Evolutionary conservation across 139 green algal genomes (phyloP), one percentile per base, ranked within the genome.

Genomic region (Micractinium sp.): DNA sequence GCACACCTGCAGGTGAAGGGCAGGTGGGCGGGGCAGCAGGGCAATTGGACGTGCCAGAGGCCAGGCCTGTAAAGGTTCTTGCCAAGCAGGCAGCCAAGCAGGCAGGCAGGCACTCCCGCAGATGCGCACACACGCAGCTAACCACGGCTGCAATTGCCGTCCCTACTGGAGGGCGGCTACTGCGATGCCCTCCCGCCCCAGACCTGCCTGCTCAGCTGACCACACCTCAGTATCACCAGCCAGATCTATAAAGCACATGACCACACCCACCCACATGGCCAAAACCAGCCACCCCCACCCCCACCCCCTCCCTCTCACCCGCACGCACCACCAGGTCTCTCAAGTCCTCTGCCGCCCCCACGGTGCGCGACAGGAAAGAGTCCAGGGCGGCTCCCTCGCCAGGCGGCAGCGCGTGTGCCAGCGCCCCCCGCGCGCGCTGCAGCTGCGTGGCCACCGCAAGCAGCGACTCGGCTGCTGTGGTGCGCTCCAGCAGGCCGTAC

Each of bases 401-500:
- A 1, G 69, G 69, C 4, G 89, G 86, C 76, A 94, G 85, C 56
- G 87, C 83, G 1, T 33, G 47, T 60, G 80, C 85, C 76, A 94
- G 79, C n/a, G 41, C 71, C 14, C 29, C 19, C 9, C 84, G 90
- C 9, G 85, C 89, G 2, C 25, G 23, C 53, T 47, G 75, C 77
- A 94, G 90, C 76, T 84, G 56, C n/a, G 7, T n/a, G 0, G 88
- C 90, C 15, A 94, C 77, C n/a, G 76, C 81, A 20, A 81, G 22
- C 56, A 94, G 88, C 33, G 90, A 91, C 27, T 92, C 87, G 25
- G 60, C 86, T 19, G 92, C 92, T 9, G 90, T 86, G 60, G 33
- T 60, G 9, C 93, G 77, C 67, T 94, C 93, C 36, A 88, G 73
- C 66, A 95, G 79, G 22, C 93, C 92, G 61, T 88, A 95, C 73